Percentiles rank a stretch among this genome's conserved stretches.
These are phyloP conservation scores for Calonectria hongkongensis DNA, from an alignment of 2,329 filamentous ascomycete species.

Conservation along the genomic window DNA sequence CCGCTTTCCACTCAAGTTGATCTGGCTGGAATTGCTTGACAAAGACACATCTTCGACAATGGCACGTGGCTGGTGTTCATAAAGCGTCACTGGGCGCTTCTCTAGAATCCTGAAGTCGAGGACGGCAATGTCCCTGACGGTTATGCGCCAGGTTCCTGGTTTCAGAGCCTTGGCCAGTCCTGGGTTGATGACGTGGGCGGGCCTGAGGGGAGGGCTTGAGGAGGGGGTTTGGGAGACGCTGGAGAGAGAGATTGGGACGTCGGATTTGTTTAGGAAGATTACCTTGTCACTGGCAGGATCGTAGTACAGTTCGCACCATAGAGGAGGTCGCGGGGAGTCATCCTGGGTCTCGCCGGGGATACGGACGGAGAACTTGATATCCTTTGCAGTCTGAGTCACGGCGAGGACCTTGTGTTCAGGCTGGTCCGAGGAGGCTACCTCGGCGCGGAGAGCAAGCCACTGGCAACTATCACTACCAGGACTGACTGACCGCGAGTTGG, in stretches of 20 bases:
- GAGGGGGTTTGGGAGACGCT: constrained; percentile 65
- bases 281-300: constrained; percentile 75
- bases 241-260: constrained; percentile 71
- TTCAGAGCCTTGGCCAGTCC: constrained; percentile 67
- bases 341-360: constrained; percentile 70
- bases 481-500: constrained; percentile 72
- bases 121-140: constrained; percentile 68
- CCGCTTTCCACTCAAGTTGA: constrained; percentile 71
- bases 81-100: constrained; percentile 68
- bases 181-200: constrained; percentile 66
- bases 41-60: constrained; percentile 55
- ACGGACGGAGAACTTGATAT: constrained; percentile 76
- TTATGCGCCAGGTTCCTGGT: constrained; percentile 76
- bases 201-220: constrained; percentile 64
- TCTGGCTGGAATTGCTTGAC: constrained; percentile 58
- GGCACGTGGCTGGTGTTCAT: constrained; percentile 56
- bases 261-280: constrained; percentile 74
- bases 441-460: constrained; percentile 74
- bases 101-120: constrained; percentile 76
- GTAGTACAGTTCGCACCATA: constrained; percentile 78
- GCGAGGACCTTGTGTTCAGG: constrained; percentile 75
- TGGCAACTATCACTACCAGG: constrained; percentile 74
- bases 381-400: constrained; percentile 75
- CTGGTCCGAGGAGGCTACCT: constrained; percentile 70
- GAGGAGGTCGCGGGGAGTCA: constrained; percentile 65